Percentiles rank a stretch among this genome's conserved stretches.
These are phyloP conservation scores for Podaxis sp. DNA, from an alignment of 768 basidiomycete species.

Conservation along the genomic window DNA sequence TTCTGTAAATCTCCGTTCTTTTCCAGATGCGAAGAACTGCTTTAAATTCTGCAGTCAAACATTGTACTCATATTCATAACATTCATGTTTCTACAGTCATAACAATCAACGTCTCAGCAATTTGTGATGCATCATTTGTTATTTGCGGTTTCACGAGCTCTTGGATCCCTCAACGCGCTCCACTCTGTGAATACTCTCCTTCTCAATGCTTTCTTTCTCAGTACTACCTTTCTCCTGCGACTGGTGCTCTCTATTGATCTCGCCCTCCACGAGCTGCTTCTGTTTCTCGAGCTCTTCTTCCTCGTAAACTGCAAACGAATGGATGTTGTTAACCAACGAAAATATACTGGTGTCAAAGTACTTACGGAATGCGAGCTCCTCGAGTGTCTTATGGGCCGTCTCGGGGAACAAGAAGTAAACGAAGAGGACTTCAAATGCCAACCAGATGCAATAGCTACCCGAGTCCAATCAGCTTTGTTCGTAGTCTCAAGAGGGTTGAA, in stretches of 20 bases:
- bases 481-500: not conserved
- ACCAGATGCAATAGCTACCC: constrained; percentile 45
- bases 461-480: not conserved
- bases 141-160: not conserved
- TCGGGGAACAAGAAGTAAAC: constrained; percentile 66
- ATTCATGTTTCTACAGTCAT: too few species aligned
- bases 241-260: constrained; percentile 29
- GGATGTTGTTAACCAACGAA: not conserved
- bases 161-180: not conserved
- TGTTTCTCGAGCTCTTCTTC: constrained; percentile 41
- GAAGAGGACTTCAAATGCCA: constrained; percentile 53
- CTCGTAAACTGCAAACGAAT: constrained; percentile 38
- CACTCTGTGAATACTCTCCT: not conserved
- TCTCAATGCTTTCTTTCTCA: constrained; percentile 1
- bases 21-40: too few species aligned
- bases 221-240: not conserved
- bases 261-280: constrained; percentile 39
- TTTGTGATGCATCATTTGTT: too few species aligned
- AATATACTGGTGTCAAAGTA: not conserved
- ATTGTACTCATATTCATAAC: too few species aligned
- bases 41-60: too few species aligned
- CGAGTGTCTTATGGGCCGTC: constrained; percentile 50
- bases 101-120: too few species aligned
- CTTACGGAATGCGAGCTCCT: constrained; percentile 61
- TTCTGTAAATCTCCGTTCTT: too few species aligned